Percentiles rank a stretch among this genome's conserved stretches.
Conservation (phyloP, 1,284 basidiomycete species). For the Trichosporon sp. region DNA sequence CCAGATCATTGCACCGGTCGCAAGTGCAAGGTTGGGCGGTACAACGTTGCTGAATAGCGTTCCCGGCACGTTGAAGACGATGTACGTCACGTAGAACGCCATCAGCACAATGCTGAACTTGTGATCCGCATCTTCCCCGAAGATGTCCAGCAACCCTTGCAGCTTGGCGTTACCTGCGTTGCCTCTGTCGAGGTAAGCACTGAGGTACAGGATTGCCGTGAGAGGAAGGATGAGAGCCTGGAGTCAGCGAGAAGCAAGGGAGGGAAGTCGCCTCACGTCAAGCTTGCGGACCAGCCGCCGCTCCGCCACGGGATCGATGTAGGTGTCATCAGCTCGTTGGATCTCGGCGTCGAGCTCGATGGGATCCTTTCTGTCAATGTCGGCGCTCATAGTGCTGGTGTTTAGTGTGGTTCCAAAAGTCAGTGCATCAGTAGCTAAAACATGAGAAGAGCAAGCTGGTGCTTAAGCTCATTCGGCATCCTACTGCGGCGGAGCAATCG, state of each 20-base stretch:
- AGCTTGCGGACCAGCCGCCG: background rate
- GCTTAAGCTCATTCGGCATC: no score
- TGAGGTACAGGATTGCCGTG: constrained; percentile 12
- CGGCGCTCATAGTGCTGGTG: background rate
- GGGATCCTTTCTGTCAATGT: background rate
- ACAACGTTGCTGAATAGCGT: constrained; percentile 32
- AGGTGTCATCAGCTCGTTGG: background rate
- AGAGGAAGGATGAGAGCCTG: constrained; percentile 8
- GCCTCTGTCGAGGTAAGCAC: constrained; percentile 22
- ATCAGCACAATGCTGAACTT: constrained; percentile 34
- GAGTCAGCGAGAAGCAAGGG: background rate
- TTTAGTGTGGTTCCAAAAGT: background rate
- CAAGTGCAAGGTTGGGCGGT: constrained; percentile 20
- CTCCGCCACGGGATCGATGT: background rate
- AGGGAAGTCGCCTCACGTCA: background rate
- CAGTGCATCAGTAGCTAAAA: background rate
- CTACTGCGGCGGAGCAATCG: no score
- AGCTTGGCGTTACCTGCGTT: constrained; percentile 33
- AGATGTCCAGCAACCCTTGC: constrained; percentile 28
- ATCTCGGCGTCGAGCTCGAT: background rate
- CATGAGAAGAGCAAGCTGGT: no score
- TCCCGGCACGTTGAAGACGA: constrained; percentile 33
- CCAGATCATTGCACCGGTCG: constrained; percentile 33
- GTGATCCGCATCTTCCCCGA: constrained; percentile 26
- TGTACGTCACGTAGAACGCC: constrained; percentile 37